Evolutionary conservation across 2,329 filamentous ascomycete genomes (phyloP).

Genomic region (Eutypella sp.): DNA sequence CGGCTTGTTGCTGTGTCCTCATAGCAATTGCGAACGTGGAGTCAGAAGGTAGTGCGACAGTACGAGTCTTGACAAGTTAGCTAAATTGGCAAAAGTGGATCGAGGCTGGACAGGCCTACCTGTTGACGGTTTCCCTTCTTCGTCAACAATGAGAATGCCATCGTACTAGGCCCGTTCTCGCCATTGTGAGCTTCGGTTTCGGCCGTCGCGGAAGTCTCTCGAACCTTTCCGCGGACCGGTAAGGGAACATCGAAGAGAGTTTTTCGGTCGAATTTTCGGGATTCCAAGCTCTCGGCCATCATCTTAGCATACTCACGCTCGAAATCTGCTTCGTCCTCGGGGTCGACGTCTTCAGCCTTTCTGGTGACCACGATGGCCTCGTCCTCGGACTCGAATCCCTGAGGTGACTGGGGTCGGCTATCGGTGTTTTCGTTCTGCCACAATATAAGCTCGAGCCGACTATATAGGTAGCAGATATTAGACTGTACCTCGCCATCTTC

Average conservation of each 20-base stretch:
- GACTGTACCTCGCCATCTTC: slow-evolving; percentile 52
- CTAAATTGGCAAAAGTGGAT: slow-evolving; percentile 8
- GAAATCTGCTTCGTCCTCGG: slow-evolving; percentile 93
- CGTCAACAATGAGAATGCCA: slow-evolving; percentile 94
- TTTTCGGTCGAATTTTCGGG: slow-evolving; percentile 92
- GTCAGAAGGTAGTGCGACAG: slow-evolving; percentile 83
- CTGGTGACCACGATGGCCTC: slow-evolving; percentile 90
- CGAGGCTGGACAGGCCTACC: slow-evolving; percentile 39
- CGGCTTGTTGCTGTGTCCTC: slow-evolving; percentile 91
- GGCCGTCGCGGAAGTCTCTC: slow-evolving; percentile 44
- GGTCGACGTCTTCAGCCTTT: slow-evolving; percentile 84
- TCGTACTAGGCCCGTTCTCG: slow-evolving; percentile 53
- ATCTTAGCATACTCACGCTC: slow-evolving; percentile 97
- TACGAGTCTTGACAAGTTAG: slow-evolving; percentile 64
- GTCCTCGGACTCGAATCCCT: slow-evolving; percentile 67
- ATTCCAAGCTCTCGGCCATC: slow-evolving; percentile 96
- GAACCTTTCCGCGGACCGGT: slow-evolving; percentile 72
- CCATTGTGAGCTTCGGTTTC: slow-evolving; percentile 33
- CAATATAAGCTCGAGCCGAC: slow-evolving; percentile 5
- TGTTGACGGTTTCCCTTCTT: slow-evolving; percentile 96
- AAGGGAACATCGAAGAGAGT: slow-evolving; percentile 92
- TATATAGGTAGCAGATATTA: slow-evolving; percentile 2
- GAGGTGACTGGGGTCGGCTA: slow-evolving; percentile 40
- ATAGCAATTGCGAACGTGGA: slow-evolving; percentile 94
- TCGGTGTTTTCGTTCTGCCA: slow-evolving; percentile 36